phyloP scores from a whole-genome alignment of 1,284 basidiomycete genomes.

The Apiotrichum akiyoshidainum region DNA sequence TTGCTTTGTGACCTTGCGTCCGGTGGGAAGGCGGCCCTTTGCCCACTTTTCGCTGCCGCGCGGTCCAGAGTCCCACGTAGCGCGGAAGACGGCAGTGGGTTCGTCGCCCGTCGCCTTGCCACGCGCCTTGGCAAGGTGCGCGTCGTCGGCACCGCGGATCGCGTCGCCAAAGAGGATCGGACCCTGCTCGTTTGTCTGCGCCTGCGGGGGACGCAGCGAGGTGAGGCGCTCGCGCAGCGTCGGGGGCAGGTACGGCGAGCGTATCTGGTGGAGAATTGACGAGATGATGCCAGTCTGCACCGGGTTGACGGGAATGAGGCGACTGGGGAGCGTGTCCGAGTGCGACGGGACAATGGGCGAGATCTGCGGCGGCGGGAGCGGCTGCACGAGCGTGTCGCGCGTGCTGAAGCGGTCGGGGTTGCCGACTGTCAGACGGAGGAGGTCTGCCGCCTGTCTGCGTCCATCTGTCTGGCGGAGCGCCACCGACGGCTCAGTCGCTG shows the following conservation, averaged over 20 bases:
- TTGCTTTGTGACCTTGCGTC: constrained; percentile 35
- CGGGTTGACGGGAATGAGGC: constrained; percentile 37
- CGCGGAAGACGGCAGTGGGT: constrained; percentile 23
- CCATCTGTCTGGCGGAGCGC: constrained; percentile 34
- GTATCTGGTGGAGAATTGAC: constrained; percentile 35
- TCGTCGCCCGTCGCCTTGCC: constrained; percentile 33
- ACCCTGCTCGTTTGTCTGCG: constrained; percentile 18
- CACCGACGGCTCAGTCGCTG: constrained; percentile 32
- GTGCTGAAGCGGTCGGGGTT: constrained; percentile 36
- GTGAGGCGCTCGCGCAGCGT: constrained; percentile 41
- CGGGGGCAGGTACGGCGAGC: constrained; percentile 39
- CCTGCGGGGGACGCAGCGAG: constrained; percentile 35
- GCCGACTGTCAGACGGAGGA: constrained; percentile 34
- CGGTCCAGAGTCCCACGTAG: constrained; percentile 43
- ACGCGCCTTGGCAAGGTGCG: constrained; percentile 31
- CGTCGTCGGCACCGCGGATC: constrained; percentile 37
- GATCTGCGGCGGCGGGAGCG: constrained; percentile 28
- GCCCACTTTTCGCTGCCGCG: constrained; percentile 34
- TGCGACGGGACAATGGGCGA: constrained; percentile 39
- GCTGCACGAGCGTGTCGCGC: constrained; percentile 28
- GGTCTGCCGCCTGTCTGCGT: constrained; percentile 34
- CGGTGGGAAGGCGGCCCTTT: constrained; percentile 31
- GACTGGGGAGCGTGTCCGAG: constrained; percentile 25
- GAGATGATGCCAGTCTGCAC: constrained; percentile 28
- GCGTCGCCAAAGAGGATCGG: constrained; percentile 34